Conservation (phyloP, 2,329 filamentous ascomycete genomes). For the Cordyceps cicadae region DNA sequence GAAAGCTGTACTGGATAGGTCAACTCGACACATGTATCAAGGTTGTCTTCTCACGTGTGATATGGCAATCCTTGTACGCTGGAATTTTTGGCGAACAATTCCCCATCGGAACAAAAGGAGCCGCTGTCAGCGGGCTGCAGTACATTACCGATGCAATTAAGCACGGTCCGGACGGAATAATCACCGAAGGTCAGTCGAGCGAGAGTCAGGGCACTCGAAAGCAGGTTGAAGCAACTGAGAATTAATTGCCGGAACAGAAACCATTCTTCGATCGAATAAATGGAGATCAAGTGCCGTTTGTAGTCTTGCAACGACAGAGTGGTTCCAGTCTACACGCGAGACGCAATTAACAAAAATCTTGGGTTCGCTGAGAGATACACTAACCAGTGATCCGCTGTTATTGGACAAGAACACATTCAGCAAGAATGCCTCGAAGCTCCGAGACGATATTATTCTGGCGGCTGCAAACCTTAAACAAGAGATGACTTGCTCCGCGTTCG, state of each 20-base stretch:
- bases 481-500: neutral
- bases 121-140: neutral
- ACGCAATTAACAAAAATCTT: neutral
- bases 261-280: neutral
- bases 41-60: neutral
- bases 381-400: neutral
- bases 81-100: neutral
- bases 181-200: neutral
- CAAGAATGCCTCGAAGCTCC: neutral
- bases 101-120: neutral
- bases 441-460: neutral
- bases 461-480: constrained; percentile 2
- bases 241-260: neutral
- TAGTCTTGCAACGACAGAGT: neutral
- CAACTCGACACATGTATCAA: constrained; percentile 1
- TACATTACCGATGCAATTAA: neutral
- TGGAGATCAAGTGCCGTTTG: neutral
- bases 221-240: neutral
- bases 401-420: neutral
- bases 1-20: neutral
- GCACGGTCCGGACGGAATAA: neutral
- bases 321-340: neutral
- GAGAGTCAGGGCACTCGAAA: neutral
- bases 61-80: constrained; percentile 2
- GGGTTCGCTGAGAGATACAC: neutral